Percentiles rank a stretch among this genome's conserved stretches.
phyloP scores from a whole-genome alignment of 1,284 basidiomycete species.

The Heterobasidion parviporum region DNA sequence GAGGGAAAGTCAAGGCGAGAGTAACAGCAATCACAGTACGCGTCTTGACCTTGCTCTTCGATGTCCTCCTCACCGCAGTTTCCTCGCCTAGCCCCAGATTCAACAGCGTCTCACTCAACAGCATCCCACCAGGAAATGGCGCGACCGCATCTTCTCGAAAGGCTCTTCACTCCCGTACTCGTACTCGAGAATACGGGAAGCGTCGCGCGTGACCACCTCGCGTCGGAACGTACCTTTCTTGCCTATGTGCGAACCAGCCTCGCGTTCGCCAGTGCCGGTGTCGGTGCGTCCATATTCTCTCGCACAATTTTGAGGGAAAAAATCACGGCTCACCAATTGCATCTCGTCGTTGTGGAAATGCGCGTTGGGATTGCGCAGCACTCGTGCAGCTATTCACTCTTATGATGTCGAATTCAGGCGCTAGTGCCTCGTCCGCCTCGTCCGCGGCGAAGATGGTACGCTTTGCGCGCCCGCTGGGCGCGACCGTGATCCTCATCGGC shows the following conservation, averaged over 20 bases:
- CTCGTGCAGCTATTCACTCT: conserved; percentile 52
- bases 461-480: conserved; percentile 49
- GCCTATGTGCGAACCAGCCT: conserved; percentile 28
- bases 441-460: conserved; percentile 17
- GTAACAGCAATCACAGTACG: no score
- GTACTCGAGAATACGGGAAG: conserved; percentile 1
- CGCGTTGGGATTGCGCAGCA: conserved; percentile 21
- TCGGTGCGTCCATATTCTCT: conserved; percentile 34
- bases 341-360: not conserved
- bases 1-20: no score
- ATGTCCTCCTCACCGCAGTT: no score
- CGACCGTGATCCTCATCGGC: conserved; percentile 41
- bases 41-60: no score
- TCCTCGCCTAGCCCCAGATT: not conserved
- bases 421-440: conserved; percentile 16
- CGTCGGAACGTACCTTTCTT: conserved; percentile 26
- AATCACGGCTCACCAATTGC: not conserved
- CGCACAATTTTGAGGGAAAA: no score
- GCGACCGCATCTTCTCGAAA: not conserved
- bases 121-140: not conserved
- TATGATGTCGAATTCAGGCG: conserved; percentile 12
- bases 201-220: conserved; percentile 3
- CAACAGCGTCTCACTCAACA: not conserved
- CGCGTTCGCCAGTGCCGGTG: conserved; percentile 26
- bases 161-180: not conserved